A percentile compares a stretch with the other conserved stretches of the same genome.
Conservation (phyloP, 257 asterid species). For the Datura wrightii region DNA sequence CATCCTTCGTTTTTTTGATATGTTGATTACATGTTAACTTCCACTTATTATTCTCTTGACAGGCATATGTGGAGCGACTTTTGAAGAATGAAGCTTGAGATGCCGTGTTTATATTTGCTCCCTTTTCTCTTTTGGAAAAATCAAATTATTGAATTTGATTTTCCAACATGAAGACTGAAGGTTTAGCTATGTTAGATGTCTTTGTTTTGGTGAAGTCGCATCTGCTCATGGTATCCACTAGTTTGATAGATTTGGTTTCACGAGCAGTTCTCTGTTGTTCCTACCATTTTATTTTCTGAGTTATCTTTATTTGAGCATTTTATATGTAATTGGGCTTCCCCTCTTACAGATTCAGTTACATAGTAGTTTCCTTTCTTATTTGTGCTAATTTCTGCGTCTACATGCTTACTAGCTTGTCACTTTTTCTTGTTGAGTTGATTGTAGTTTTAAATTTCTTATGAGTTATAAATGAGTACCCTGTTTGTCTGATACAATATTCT, state of each 20-base stretch:
- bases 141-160: conserved; percentile 26
- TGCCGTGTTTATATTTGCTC: conserved; percentile 24
- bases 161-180: conserved; percentile 11
- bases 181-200: conserved; percentile 10
- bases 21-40: conserved; percentile 33
- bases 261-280: neutral
- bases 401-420: conserved; percentile 15
- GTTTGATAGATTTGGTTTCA: conserved; percentile 20
- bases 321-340: neutral
- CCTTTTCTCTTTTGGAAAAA: neutral
- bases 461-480: neutral
- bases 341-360: neutral
- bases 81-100: conserved; percentile 59
- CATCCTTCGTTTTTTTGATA: neutral
- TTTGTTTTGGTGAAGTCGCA: neutral
- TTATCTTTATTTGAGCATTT: neutral
- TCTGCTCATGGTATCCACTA: neutral
- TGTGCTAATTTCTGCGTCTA: conserved; percentile 41
- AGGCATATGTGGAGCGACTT: conserved; percentile 79
- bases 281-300: neutral
- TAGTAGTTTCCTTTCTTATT: conserved; percentile 14
- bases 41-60: conserved; percentile 43
- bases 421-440: conserved; percentile 4
- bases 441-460: neutral
- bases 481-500: neutral